phyloP scores from a whole-genome alignment of 73 alveolate species.

The Loxodes magnus region DNA sequence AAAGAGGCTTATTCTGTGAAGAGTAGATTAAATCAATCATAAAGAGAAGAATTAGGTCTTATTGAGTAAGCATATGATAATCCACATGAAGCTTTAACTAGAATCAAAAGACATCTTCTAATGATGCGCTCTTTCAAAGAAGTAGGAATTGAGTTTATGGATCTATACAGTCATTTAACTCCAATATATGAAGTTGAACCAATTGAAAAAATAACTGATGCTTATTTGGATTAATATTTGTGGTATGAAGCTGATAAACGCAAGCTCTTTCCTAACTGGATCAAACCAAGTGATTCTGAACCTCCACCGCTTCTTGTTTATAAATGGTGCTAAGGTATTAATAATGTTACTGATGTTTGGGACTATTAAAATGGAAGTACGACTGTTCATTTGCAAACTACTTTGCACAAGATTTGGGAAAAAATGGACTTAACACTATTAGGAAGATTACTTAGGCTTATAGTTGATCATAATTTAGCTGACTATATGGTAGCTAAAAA shows the following conservation, averaged over 20 bases:
- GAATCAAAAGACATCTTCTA: conserved; percentile 97
- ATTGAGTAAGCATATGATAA: conserved; percentile 99
- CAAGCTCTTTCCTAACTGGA: conserved; percentile 99
- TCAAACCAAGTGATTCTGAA: conserved; percentile 99
- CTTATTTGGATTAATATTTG: conserved; percentile 98
- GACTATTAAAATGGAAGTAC: conserved; percentile 95
- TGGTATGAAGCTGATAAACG: conserved; percentile 99
- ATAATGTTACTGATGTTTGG: conserved; percentile 98
- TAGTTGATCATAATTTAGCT: conserved; percentile 99
- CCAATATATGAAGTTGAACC: conserved; percentile 99
- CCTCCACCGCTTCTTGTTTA: conserved; percentile 99
- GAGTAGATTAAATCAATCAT: conserved; percentile 85
- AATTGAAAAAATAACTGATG: conserved; percentile 99
- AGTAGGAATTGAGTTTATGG: conserved; percentile 98
- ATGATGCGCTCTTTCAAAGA: conserved; percentile 98
- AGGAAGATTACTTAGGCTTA: conserved; percentile 91
- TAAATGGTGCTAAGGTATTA: conserved; percentile 99
- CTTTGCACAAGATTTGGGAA: conserved; percentile 92
- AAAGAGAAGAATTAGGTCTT: conserved; percentile 98
- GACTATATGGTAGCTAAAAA: conserved; percentile 99
- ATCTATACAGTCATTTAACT: conserved; percentile 91
- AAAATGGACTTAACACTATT: conserved; percentile 95
- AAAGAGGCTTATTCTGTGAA: conserved; percentile 97
- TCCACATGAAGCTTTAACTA: conserved; percentile 99
- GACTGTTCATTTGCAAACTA: conserved; percentile 91